Conservation (phyloP, 306 rosid genomes). For the Delonix regia region DNA sequence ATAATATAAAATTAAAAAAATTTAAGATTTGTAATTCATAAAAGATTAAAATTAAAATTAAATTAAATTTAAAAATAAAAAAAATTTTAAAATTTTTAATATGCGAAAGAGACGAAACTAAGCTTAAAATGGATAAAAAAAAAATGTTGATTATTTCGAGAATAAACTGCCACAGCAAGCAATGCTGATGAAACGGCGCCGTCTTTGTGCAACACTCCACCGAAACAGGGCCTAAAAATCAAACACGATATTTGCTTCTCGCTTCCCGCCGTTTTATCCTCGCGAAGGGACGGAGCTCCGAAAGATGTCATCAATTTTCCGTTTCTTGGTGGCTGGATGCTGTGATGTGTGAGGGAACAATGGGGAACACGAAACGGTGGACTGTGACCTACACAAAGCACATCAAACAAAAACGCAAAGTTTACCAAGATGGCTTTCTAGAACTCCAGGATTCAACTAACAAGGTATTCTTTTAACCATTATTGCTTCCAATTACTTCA, state of each 20-base stretch:
- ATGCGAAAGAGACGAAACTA: no score
- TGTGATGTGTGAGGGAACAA: slow-evolving; percentile 12
- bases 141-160: no score
- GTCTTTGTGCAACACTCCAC: neutral
- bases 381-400: slow-evolving; percentile 79
- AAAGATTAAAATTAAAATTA: no score
- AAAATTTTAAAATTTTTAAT: no score
- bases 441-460: slow-evolving; percentile 53
- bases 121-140: no score
- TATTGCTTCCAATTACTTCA: neutral
- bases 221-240: neutral
- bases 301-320: neutral
- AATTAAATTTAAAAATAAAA: no score
- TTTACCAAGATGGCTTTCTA: slow-evolving; percentile 79
- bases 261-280: neutral
- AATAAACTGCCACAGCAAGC: neutral
- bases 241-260: neutral
- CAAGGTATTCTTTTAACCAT: slow-evolving; percentile 56
- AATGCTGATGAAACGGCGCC: neutral
- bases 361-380: slow-evolving; percentile 76
- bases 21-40: no score
- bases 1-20: no score
- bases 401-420: slow-evolving; percentile 79
- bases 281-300: neutral
- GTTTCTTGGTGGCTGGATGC: neutral